A percentile compares a stretch with the other conserved stretches of the same genome.
Evolutionary conservation across 495 filamentous ascomycete species (phyloP).

Genomic region (Daldinia loculata): DNA sequence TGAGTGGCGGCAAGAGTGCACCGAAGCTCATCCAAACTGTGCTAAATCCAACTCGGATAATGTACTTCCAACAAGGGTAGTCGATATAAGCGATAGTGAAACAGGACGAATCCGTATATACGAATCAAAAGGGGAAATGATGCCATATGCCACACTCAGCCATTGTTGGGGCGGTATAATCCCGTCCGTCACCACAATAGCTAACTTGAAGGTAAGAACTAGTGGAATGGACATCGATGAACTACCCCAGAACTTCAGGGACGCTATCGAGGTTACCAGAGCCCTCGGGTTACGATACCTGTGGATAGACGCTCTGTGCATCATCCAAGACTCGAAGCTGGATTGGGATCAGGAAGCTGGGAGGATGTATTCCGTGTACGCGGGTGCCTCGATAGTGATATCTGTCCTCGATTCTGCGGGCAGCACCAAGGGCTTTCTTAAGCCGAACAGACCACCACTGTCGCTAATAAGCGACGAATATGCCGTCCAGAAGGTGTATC

Average conservation of each 20-base stretch:
- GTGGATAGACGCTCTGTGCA: constrained; percentile 51
- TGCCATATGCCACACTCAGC: constrained; percentile 23
- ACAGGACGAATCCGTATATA: constrained; percentile 8
- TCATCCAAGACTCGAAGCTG: constrained; percentile 40
- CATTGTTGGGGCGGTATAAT: constrained; percentile 38
- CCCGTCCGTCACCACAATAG: constrained; percentile 5
- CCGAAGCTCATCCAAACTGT: constrained; percentile 13
- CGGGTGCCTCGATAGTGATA: constrained; percentile 32
- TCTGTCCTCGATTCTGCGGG: constrained; percentile 29
- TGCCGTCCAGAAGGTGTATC: constrained; percentile 31
- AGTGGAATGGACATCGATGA: constrained; percentile 21
- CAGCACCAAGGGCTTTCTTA: constrained; percentile 31
- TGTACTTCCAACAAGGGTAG: constrained; percentile 30
- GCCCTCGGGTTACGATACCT: constrained; percentile 40
- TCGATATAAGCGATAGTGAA: constrained; percentile 26
- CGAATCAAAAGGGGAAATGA: constrained; percentile 18
- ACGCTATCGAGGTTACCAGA: constrained; percentile 42
- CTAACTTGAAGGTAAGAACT: constrained; percentile 10
- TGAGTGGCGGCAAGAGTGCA: constrained; percentile 16
- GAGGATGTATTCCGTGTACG: constrained; percentile 41
- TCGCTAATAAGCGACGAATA: constrained; percentile 18
- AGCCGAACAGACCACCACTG: constrained; percentile 10
- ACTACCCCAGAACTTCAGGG: constrained; percentile 41
- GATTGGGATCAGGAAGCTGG: constrained; percentile 39
- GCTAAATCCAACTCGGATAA: neutral